A percentile compares a stretch with the other conserved stretches of the same genome.
phyloP scores from a whole-genome alignment of 345 rosid species.

The Erucastrum elatum region DNA sequence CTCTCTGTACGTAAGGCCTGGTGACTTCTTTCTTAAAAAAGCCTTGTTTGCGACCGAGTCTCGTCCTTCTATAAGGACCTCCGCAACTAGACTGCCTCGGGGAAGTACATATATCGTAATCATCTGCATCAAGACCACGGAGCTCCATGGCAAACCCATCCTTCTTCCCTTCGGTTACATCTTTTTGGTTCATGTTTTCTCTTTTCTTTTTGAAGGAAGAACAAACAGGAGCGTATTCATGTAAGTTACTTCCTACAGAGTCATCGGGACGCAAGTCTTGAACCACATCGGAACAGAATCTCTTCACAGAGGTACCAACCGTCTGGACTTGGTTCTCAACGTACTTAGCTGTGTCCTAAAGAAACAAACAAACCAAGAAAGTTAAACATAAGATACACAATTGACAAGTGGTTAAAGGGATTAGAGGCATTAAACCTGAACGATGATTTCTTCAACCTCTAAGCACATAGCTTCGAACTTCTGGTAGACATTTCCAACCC shows the following conservation, averaged over 20 bases:
- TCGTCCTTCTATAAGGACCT: constrained; percentile 39
- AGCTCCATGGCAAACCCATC: constrained; percentile 33
- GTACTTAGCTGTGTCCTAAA: constrained; percentile 68
- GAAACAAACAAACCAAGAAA: not conserved
- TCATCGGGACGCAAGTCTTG: constrained; percentile 61
- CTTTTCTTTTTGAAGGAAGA: constrained; percentile 41
- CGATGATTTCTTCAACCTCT: constrained; percentile 90
- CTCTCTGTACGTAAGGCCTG: constrained; percentile 28
- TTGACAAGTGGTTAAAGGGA: not conserved
- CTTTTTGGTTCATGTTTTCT: constrained; percentile 26
- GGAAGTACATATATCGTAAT: constrained; percentile 41
- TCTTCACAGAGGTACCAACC: constrained; percentile 75
- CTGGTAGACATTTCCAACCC: constrained; percentile 78
- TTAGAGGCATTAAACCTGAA: constrained; percentile 46
- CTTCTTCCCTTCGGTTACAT: constrained; percentile 33
- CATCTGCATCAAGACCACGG: constrained; percentile 41
- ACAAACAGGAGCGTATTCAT: constrained; percentile 43
- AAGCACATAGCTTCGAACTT: constrained; percentile 88
- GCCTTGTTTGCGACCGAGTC: constrained; percentile 31
- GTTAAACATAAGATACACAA: not conserved
- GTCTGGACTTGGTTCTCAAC: constrained; percentile 82
- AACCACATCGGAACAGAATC: constrained; percentile 70
- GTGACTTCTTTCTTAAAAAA: not conserved
- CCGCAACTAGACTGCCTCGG: constrained; percentile 33
- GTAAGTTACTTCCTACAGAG: not conserved